Evolutionary conservation across 2,329 filamentous ascomycete genomes (phyloP), one percentile per base, ranked within the genome.

Genomic region (Pseudocercospora eumusae): DNA sequence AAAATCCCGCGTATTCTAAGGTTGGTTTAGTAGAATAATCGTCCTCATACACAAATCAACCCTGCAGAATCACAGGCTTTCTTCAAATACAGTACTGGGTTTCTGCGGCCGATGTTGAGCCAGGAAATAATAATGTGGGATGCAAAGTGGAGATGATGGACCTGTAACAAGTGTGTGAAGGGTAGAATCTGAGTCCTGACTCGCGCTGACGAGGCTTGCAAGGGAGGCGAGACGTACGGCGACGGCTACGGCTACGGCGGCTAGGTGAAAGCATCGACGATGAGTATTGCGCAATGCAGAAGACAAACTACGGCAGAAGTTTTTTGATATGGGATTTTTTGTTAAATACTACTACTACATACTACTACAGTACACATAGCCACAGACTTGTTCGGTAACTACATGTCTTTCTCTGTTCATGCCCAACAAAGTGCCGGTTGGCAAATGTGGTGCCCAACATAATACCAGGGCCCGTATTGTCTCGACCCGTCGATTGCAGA

Each of bases 231-330:
- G 47, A 28, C 47, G 47, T n/a, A n/a, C n/a, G n/a, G n/a, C n/a
- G n/a, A n/a, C n/a, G n/a, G n/a, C n/a, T n/a, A n/a, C n/a, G n/a
- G n/a, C n/a, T n/a, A n/a, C n/a, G n/a, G n/a, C n/a, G n/a, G n/a
- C n/a, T n/a, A n/a, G n/a, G 47, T 8, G 44, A 21, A 25, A 25
- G 8, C 47, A 25, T 27, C 21, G 45, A 27, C 45, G 20, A 52
- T 52, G n/a, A n/a, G n/a, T n/a, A n/a, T n/a, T 52, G 47, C 47
- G 47, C 47, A 52, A 52, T 52, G 47, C 25, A 28, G 15, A 52
- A n/a, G n/a, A n/a, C 45, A 9, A 50, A 50, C 21, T 50, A 21
- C 45, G 45, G 21, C 45, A 27, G 10, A 15, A n/a, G n/a, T n/a
- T 50, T 15, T 23, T 50, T 23, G 21, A 8, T 25, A 49, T 49